phyloP scores from a whole-genome alignment of 805 yeast species.

The Hanseniaspora lachancei region DNA sequence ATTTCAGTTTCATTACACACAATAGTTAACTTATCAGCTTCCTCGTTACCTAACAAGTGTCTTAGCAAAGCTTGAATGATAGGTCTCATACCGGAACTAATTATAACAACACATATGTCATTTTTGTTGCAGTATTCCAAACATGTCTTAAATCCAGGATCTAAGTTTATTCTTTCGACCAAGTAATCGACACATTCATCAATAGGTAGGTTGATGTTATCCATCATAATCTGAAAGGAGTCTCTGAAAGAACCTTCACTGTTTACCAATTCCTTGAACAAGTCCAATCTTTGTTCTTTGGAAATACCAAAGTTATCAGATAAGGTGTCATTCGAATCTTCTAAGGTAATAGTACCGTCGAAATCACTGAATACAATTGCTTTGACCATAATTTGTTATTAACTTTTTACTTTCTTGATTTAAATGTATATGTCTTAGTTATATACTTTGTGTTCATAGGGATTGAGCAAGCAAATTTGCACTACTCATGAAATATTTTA shows the following conservation, averaged over 20 bases:
- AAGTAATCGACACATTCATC: conserved; percentile 67
- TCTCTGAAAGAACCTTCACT: conserved; percentile 63
- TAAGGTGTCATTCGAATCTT: conserved; percentile 85
- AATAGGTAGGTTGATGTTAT: conserved; percentile 61
- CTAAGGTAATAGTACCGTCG: conserved; percentile 94
- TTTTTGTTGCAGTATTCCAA: conserved; percentile 64
- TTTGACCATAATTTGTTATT: conserved; percentile 25
- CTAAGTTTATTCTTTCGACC: conserved; percentile 55
- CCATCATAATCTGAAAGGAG: conserved; percentile 75
- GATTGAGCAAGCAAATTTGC: too few species aligned
- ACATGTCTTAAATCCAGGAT: conserved; percentile 78
- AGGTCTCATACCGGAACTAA: conserved; percentile 89
- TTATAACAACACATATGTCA: conserved; percentile 72
- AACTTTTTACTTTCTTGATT: background rate
- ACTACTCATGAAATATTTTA: too few species aligned
- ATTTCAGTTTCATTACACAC: conserved; percentile 64
- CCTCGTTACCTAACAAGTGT: conserved; percentile 50
- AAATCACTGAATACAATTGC: conserved; percentile 93
- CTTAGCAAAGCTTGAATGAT: conserved; percentile 66
- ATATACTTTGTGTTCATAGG: background rate
- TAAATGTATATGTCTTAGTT: background rate
- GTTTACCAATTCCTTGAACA: conserved; percentile 61
- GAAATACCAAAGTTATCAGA: conserved; percentile 90
- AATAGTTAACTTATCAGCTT: conserved; percentile 58
- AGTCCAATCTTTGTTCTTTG: conserved; percentile 42